Conservation (phyloP, 768 basidiomycete genomes). For the Steccherinum ochraceum region DNA sequence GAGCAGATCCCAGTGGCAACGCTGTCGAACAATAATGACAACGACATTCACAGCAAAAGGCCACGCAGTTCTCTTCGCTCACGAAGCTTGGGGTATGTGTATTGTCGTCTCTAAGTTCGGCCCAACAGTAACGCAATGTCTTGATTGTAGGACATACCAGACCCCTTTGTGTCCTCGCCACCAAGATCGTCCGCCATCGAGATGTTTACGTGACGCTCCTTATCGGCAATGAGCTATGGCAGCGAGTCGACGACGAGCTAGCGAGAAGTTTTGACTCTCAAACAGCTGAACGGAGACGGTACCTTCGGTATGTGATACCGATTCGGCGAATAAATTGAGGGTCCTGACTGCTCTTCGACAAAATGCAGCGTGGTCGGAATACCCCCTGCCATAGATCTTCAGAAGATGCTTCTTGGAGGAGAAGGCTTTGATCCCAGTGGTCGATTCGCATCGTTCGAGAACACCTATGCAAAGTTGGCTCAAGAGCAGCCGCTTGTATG, state of each 20-base stretch:
- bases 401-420: no score
- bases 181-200: not conserved
- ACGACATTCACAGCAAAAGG: no score
- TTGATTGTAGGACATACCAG: constrained; percentile 4
- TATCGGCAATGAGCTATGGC: not conserved
- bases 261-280: constrained; percentile 1
- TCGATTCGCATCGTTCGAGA: not conserved
- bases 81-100: not conserved
- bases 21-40: no score
- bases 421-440: no score
- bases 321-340: no score
- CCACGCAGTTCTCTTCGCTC: not conserved
- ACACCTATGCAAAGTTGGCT: not conserved
- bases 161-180: constrained; percentile 2
- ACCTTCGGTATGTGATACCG: not conserved
- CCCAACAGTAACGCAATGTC: no score
- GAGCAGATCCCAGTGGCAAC: no score
- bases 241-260: constrained; percentile 1
- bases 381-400: no score
- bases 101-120: not conserved
- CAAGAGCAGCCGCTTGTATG: not conserved
- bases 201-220: not conserved
- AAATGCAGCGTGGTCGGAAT: no score
- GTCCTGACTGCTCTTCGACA: no score
- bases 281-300: not conserved